These are phyloP conservation scores for Geotrichum bryndzae DNA, from an alignment of 1,139 yeast species.

Conservation along the genomic window DNA sequence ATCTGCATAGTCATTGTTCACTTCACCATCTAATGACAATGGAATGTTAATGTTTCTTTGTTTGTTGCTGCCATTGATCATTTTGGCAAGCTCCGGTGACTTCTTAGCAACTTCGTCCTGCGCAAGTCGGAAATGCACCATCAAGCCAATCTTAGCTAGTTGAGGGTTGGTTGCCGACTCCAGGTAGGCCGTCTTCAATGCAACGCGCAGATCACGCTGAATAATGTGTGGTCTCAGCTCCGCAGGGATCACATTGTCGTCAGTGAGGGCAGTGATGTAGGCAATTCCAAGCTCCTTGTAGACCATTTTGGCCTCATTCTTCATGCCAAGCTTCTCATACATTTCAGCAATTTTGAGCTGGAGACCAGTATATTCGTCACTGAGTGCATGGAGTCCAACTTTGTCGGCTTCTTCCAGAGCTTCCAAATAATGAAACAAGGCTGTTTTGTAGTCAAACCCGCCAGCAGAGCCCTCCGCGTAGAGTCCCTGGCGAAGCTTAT, in stretches of 20 bases:
- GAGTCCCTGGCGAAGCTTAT: slow-evolving; percentile 61
- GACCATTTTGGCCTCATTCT: slow-evolving; percentile 56
- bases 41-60: slow-evolving; percentile 18
- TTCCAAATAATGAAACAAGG: slow-evolving; percentile 61
- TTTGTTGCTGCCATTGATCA: slow-evolving; percentile 23
- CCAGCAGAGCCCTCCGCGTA: slow-evolving; percentile 73
- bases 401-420: slow-evolving; percentile 44
- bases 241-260: slow-evolving; percentile 33
- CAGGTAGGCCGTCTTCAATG: slow-evolving; percentile 59
- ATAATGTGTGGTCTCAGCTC: slow-evolving; percentile 48
- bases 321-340: slow-evolving; percentile 61
- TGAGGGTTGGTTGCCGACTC: slow-evolving; percentile 44
- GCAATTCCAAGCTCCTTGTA: slow-evolving; percentile 63
- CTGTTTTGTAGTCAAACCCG: slow-evolving; percentile 55
- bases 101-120: slow-evolving; percentile 50
- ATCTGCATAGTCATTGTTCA: slow-evolving; percentile 17
- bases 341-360: slow-evolving; percentile 82
- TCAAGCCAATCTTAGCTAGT: slow-evolving; percentile 52
- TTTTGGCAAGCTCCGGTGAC: slow-evolving; percentile 26
- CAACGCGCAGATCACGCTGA: slow-evolving; percentile 65
- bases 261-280: slow-evolving; percentile 51
- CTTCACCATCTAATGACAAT: slow-evolving; percentile 20
- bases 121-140: slow-evolving; percentile 61
- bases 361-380: slow-evolving; percentile 76
- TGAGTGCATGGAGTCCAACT: slow-evolving; percentile 45